These are phyloP conservation scores for Ustilago hordei DNA, from an alignment of 1,284 basidiomycete species.

Conservation along the genomic window DNA sequence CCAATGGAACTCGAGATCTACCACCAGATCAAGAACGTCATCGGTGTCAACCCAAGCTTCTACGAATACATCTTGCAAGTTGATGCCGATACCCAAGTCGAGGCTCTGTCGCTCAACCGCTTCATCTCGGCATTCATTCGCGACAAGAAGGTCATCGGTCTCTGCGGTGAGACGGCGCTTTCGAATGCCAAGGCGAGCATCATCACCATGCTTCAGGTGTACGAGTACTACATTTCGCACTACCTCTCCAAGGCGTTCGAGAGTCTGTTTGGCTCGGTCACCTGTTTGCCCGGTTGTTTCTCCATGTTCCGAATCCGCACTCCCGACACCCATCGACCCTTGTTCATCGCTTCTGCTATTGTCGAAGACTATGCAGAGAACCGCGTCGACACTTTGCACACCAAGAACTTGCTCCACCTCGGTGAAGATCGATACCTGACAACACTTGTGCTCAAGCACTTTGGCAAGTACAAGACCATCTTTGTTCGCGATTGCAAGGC, in stretches of 20 bases:
- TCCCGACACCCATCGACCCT: slow-evolving; percentile 68
- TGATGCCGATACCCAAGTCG: slow-evolving; percentile 92
- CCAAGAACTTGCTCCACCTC: slow-evolving; percentile 86
- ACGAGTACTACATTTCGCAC: slow-evolving; percentile 70
- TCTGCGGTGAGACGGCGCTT: slow-evolving; percentile 91
- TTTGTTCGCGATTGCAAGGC: slow-evolving; percentile 94
- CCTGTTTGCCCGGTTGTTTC: slow-evolving; percentile 84
- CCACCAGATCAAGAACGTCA: slow-evolving; percentile 99
- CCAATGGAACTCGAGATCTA: slow-evolving; percentile 97
- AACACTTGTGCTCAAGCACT: slow-evolving; percentile 85
- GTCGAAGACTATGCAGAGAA: slow-evolving; percentile 95
- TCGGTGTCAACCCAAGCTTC: slow-evolving; percentile 97
- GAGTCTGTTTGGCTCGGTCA: slow-evolving; percentile 94
- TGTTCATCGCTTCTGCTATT: slow-evolving; percentile 80
- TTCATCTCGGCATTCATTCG: slow-evolving; percentile 86
- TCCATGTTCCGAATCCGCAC: slow-evolving; percentile 69
- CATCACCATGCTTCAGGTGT: slow-evolving; percentile 96
- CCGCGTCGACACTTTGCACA: slow-evolving; percentile 94
- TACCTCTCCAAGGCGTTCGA: slow-evolving; percentile 99
- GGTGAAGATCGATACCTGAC: slow-evolving; percentile 99
- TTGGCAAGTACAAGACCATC: slow-evolving; percentile 79
- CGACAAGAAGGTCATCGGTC: slow-evolving; percentile 91
- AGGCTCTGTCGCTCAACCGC: slow-evolving; percentile 85
- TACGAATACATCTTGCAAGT: slow-evolving; percentile 98
- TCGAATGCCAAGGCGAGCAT: slow-evolving; percentile 91